Base-by-base conservation (phyloP, 1,139 yeast species). In the Pichia sp. region DNA sequence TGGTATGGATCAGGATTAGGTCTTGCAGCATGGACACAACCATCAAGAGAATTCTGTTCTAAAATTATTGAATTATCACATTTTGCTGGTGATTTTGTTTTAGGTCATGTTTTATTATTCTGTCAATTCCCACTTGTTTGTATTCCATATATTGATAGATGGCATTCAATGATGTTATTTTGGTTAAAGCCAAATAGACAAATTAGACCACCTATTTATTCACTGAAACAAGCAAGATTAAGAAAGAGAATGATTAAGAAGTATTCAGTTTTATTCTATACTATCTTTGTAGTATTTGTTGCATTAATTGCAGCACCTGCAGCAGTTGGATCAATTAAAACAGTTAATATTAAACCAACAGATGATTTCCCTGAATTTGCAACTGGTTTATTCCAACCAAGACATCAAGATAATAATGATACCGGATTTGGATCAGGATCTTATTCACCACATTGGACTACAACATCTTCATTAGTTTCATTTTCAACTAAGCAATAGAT, bases 181-280 rank as follows among this genome's bases (percentile, higher is more conserved):
- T 91, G 99, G 99, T 81, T 91, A 69, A 86, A 88, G 66, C 98
- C 98, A 50, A 82, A 94, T 48, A 83, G 95, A 70, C 96, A 91
- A 72, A 91, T 91, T 61, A 86, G 99, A 68, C 98, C 97, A 52
- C 99, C 98, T 56, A 91, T 93, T 62, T 93, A 87, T 70, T 88
- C 97, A 15, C 74, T 91, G 71, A 91, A 93, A 70, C 98, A 93
- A 70, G 93, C 94, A 52, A 83, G 89, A 70, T 80, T 93, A 65
- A 85, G 99, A 73, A 89, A 86, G 84, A 82, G 98, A 71, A 91
- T 93, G 96, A 96, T 93, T 36, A 82, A 87, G 69, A 88, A 88
- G 70, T 93, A 91, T 72, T 82, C 95, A 52, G 68, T 86, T 20
- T 72, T 93, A 62, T 93, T 81, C 75, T 80, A 87, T 56, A 59